Evolutionary conservation across 495 filamentous ascomycete species (phyloP), one percentile per base, ranked within the genome.

Genomic region (Wilcoxina mikolae): DNA sequence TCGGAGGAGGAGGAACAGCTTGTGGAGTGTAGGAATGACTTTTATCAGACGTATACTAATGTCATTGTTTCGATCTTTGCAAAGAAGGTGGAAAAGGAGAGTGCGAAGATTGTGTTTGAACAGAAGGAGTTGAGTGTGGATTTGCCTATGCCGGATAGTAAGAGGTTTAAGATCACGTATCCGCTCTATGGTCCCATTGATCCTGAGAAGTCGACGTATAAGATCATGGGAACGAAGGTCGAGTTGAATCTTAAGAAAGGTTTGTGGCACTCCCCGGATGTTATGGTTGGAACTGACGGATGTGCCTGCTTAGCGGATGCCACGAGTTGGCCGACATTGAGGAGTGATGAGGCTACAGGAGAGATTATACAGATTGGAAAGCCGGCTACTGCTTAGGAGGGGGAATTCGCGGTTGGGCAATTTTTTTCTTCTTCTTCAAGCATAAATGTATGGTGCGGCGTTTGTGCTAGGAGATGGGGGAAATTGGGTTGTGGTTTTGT

Each of bases 41-140:
- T 91, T 72, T 98, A 96, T 71, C 91, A 98, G 71, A 96, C 91
- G 0, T 70, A 81, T 22, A 76, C 77, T 5, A 77, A 83, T 18
- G 85, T 94, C 39, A 95, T 93, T 59, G 87, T 85, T 5, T 91
- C 85, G 17, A 80, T 95, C 53, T 98, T 91, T 71, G 76, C 95
- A 29, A 98, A 96, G 75, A 98, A 94, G 72, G 94, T 98, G 60
- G 80, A 94, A 65, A 91, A 87, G 69, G 75, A 78, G 17, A 76
- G 69, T 4, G 83, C 87, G 33, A 79, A 72, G 55, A 77, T 96
- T 9, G 69, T 75, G 12, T 88, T 96, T 66, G 60, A 71, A 33
- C 56, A 73, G 18, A 41, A 68, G 33, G 67, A 73, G 2, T 66
- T 95, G 44, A 70, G 72, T 7, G 73, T 98, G 15, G 87, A 96